Evolutionary conservation across 2,329 filamentous ascomycete genomes (phyloP).

Genomic region (Leptographium wingfieldii): DNA sequence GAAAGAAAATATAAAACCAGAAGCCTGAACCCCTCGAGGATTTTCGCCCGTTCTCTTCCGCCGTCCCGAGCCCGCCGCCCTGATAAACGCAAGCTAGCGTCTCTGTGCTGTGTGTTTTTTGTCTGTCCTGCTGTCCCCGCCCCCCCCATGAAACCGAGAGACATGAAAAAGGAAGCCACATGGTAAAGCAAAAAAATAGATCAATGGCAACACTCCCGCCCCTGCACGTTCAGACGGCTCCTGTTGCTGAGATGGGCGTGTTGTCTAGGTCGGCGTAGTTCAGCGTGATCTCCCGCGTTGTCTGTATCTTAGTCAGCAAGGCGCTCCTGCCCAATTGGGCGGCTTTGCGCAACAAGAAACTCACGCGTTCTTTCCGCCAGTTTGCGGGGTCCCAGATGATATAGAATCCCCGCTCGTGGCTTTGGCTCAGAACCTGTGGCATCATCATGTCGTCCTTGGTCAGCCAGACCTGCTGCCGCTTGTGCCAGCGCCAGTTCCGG

Average conservation of each 20-base stretch:
- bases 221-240: neutral
- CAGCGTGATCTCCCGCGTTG: slow-evolving; percentile 40
- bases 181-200: neutral
- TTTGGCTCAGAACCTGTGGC: slow-evolving; percentile 44
- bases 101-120: neutral
- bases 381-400: slow-evolving; percentile 51
- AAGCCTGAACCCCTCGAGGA: neutral
- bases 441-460: slow-evolving; percentile 56
- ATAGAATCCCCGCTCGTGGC: slow-evolving; percentile 52
- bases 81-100: neutral
- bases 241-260: slow-evolving; percentile 11
- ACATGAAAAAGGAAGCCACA: neutral
- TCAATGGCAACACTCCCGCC: neutral
- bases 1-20: neutral
- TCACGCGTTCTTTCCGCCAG: slow-evolving; percentile 52
- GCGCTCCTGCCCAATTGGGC: neutral
- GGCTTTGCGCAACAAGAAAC: slow-evolving; percentile 15
- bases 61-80: neutral
- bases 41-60: neutral
- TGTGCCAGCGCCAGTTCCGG: slow-evolving; percentile 57
- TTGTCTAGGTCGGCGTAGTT: slow-evolving; percentile 51
- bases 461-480: slow-evolving; percentile 52
- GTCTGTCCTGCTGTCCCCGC: neutral
- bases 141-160: neutral
- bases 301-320: neutral